Evolutionary conservation across 2,329 filamentous ascomycete genomes (phyloP), one percentile per base, ranked within the genome.

Genomic region (Hymenoscyphus repandus): DNA sequence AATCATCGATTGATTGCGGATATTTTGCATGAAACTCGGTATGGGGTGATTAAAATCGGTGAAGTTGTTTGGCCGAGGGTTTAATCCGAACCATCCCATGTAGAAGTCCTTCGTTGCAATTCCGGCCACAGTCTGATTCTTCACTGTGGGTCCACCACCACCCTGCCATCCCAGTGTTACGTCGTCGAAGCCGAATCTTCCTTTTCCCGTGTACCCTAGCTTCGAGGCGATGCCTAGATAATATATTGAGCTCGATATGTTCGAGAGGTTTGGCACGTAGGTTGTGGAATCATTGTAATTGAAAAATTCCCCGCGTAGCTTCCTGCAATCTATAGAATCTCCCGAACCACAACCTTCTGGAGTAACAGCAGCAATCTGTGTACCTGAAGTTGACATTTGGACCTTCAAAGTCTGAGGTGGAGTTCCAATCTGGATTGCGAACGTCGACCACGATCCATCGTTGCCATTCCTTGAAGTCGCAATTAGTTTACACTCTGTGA

Each of bases 381-480:
- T 86, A 27, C 83, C 72, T 5, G 78, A 74, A 4, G 85, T 89
- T 60, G 83, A 87, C 47, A 83, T 72, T 4, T 78, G 69, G 43
- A 82, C 73, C 49, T 76, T 75, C 32, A 82, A 70, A 34, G 68
- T 65, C 56, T 80, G 76, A 9, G 68, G 64, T 12, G 78, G 77
- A 5, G 68, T 71, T 33, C 81, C 81, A 18, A 77, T 73, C 60
- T 70, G 76, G 47, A 90, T 71, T 13, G 71, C 72, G 56, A 88
- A 82, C 5, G 82, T 79, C 7, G 84, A 88, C 86, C 86, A 90
- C 53, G 76, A 76, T 7, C 85, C 85, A 64, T 88, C 83, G 56
- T 78, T 75, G 36, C 81, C 81, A 53, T 78, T 53, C 53, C 57
- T 22, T n/a, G 33, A 18, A 31, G 31, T 47, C 31, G 34, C 18